phyloP scores from a whole-genome alignment of 2,329 filamentous ascomycete genomes.

The Arthrinium phaeospermum region DNA sequence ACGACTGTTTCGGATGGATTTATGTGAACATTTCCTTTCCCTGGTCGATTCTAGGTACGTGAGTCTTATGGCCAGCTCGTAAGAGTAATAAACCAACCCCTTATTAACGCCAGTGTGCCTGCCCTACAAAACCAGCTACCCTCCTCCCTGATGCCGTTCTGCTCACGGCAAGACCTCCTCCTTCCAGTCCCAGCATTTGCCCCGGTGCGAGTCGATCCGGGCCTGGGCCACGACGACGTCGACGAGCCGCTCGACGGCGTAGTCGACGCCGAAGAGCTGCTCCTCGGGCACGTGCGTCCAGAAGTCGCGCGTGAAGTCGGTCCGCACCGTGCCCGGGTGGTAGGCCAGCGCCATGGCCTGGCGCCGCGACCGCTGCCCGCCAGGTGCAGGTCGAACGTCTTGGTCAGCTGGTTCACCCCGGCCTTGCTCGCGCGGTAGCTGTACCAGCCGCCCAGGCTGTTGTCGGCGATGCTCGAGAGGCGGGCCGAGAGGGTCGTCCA shows the following conservation, averaged over 20 bases:
- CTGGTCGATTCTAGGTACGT: neutral
- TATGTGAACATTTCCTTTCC: neutral
- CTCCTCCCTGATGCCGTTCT: slow-evolving; percentile 21
- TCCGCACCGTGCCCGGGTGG: slow-evolving; percentile 83
- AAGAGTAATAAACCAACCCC: neutral
- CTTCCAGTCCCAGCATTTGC: slow-evolving; percentile 73
- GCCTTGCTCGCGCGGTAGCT: slow-evolving; percentile 79
- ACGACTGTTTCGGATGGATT: neutral
- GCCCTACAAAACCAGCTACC: too few species aligned
- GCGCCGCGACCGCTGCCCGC: slow-evolving; percentile 54
- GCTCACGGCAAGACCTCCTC: slow-evolving; percentile 63
- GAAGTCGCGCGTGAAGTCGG: slow-evolving; percentile 73
- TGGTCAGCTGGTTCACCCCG: slow-evolving; percentile 72
- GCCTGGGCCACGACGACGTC: slow-evolving; percentile 57
- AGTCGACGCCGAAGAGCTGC: slow-evolving; percentile 71
- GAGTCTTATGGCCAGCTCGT: neutral
- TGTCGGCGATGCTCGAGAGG: slow-evolving; percentile 76
- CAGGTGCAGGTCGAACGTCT: slow-evolving; percentile 74
- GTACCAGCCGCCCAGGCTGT: slow-evolving; percentile 80
- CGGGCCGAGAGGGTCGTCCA: slow-evolving; percentile 81
- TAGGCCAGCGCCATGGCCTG: slow-evolving; percentile 72
- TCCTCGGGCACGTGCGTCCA: slow-evolving; percentile 67
- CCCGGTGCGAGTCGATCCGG: slow-evolving; percentile 58
- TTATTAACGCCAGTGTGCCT: neutral
- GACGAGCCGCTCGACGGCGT: slow-evolving; percentile 68